Evolutionary conservation across 1,284 basidiomycete genomes (phyloP).

Genomic region (Psilocybe mexicana): DNA sequence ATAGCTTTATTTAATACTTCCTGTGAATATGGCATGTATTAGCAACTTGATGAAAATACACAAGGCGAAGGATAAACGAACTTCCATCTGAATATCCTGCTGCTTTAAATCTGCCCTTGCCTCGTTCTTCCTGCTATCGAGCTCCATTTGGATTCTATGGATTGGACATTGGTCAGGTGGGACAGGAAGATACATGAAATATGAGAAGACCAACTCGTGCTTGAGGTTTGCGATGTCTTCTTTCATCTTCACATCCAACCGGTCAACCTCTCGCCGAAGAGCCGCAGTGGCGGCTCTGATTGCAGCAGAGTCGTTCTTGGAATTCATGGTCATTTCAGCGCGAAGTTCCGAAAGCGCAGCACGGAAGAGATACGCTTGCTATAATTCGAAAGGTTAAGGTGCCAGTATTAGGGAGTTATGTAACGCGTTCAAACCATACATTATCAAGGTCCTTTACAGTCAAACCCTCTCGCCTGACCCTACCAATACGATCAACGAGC

Average conservation of each 20-base stretch:
- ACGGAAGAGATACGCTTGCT: slow-evolving; percentile 96
- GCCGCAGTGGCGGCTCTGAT: slow-evolving; percentile 76
- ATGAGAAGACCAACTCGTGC: slow-evolving; percentile 72
- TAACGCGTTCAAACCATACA: slow-evolving; percentile 49
- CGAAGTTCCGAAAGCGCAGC: slow-evolving; percentile 92
- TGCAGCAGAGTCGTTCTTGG: slow-evolving; percentile 83
- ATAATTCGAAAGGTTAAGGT: background rate
- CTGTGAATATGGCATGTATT: slow-evolving; percentile 37
- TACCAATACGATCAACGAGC: slow-evolving; percentile 75
- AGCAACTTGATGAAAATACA: background rate
- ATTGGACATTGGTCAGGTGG: slow-evolving; percentile 7
- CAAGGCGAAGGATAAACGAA: slow-evolving; percentile 27
- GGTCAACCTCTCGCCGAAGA: slow-evolving; percentile 87
- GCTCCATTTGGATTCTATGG: slow-evolving; percentile 88
- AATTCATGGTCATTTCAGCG: slow-evolving; percentile 82
- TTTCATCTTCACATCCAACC: slow-evolving; percentile 89
- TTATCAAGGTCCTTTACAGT: slow-evolving; percentile 89
- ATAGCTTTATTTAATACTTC: slow-evolving; percentile 87
- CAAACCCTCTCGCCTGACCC: slow-evolving; percentile 74
- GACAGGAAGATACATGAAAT: background rate
- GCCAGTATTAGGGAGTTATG: background rate
- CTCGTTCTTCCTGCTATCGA: slow-evolving; percentile 94
- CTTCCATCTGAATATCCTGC: slow-evolving; percentile 90
- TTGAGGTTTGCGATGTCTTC: slow-evolving; percentile 89
- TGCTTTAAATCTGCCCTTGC: slow-evolving; percentile 86